A percentile compares a stretch with the other conserved stretches of the same genome.
Evolutionary conservation across 139 green algal species (phyloP).

Genomic region (Chlorella sp.): DNA sequence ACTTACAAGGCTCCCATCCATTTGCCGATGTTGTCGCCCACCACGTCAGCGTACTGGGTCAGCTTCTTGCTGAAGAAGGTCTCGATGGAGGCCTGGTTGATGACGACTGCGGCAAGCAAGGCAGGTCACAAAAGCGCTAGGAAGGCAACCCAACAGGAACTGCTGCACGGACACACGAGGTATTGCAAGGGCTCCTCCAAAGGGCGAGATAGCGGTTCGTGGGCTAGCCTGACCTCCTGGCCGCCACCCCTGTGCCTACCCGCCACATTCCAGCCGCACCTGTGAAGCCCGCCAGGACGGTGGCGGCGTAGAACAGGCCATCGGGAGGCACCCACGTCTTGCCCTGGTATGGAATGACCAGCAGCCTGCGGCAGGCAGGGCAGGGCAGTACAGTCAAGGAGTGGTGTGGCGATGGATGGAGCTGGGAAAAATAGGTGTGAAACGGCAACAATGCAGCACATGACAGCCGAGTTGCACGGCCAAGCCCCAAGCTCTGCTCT

Average conservation of each 20-base stretch:
- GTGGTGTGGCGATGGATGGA: too few relatives aligned
- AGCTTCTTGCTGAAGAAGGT: constrained; percentile 50
- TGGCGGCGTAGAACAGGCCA: constrained; percentile 20
- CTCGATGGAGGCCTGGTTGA: constrained; percentile 33
- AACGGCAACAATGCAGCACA: too few relatives aligned
- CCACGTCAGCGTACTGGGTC: constrained; percentile 42
- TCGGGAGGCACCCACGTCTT: constrained; percentile 10
- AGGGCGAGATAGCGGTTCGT: too few relatives aligned
- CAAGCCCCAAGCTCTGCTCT: not conserved
- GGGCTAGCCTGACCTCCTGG: too few relatives aligned
- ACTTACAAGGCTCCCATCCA: constrained; percentile 18
- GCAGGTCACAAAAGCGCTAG: not conserved
- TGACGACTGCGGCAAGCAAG: not conserved
- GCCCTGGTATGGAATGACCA: constrained; percentile 46
- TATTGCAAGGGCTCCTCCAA: too few relatives aligned
- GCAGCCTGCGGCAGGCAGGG: constrained; percentile 33
- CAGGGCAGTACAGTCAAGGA: too few relatives aligned
- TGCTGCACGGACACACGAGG: too few relatives aligned
- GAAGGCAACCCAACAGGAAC: too few relatives aligned
- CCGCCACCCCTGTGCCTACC: too few relatives aligned
- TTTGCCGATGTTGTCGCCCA: constrained; percentile 33
- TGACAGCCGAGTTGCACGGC: too few relatives aligned
- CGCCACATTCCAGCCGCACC: constrained; percentile 2
- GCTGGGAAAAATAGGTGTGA: too few relatives aligned
- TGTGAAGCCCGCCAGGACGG: not conserved